Conservation (phyloP, 345 rosid species). For the Hypericum androsaemum region DNA sequence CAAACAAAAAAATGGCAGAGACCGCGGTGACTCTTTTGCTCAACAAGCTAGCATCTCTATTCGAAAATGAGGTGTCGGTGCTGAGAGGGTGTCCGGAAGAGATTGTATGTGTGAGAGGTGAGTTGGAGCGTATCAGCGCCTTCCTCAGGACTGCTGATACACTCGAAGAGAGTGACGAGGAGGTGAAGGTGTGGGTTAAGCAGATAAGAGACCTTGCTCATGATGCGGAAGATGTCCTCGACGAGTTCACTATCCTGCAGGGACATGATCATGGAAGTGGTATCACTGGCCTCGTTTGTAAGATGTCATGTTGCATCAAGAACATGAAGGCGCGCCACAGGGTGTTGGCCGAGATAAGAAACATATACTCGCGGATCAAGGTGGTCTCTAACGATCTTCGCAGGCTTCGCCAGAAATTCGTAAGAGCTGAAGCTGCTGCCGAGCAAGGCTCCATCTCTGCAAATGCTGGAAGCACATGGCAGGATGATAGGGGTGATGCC, state of each 20-base stretch:
- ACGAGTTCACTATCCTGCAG: constrained; percentile 1
- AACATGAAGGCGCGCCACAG: constrained; percentile 3
- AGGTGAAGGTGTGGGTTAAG: constrained; percentile 14
- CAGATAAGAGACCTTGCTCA: constrained; percentile 22
- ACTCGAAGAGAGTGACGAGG: constrained; percentile 8
- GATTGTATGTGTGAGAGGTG: constrained; percentile 15
- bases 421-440: neutral
- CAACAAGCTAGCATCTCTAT: constrained; percentile 10
- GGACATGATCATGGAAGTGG: constrained; percentile 3
- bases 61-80: constrained; percentile 15
- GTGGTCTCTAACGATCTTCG: constrained; percentile 5
- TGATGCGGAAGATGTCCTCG: constrained; percentile 22
- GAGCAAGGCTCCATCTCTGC: neutral
- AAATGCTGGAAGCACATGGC: neutral
- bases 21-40: constrained; percentile 24
- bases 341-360: neutral
- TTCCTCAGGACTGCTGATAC: constrained; percentile 20
- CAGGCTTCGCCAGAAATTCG: constrained; percentile 1
- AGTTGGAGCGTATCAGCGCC: constrained; percentile 22
- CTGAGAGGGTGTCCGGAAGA: constrained; percentile 17
- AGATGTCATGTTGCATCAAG: neutral
- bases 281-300: neutral
- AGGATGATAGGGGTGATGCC: constrained; percentile 2
- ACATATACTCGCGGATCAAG: constrained; percentile 9
- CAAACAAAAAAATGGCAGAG: constrained; percentile 26